A percentile compares a stretch with the other conserved stretches of the same genome.
phyloP scores from a whole-genome alignment of 352 stramenopile species.

The Pythium plurisporium region DNA sequence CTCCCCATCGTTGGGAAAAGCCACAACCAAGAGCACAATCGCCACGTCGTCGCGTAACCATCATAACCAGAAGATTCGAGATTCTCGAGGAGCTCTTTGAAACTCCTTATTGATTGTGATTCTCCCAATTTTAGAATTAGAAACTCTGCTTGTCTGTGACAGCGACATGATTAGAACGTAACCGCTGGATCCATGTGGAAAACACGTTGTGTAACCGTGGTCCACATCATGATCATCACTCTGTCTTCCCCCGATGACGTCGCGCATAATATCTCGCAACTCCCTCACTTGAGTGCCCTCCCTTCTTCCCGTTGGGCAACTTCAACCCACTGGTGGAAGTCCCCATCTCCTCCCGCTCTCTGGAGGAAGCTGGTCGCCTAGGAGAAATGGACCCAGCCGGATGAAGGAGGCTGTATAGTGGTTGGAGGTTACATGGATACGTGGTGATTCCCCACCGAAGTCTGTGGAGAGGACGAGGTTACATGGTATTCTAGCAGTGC shows the following conservation, averaged over 20 bases:
- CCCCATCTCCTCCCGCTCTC: neutral
- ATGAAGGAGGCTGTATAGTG: too few species aligned
- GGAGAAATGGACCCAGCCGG: too few species aligned
- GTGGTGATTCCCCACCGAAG: neutral
- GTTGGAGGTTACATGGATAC: neutral
- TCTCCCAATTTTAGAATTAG: neutral
- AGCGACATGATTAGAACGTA: neutral
- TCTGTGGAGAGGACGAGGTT: neutral
- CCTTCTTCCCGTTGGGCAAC: neutral
- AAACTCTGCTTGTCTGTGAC: conserved; percentile 2
- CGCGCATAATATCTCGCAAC: conserved; percentile 7
- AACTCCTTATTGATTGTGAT: neutral
- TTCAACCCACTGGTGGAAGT: conserved; percentile 1
- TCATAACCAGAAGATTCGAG: conserved; percentile 18
- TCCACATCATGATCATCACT: conserved; percentile 19
- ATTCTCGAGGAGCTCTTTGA: neutral
- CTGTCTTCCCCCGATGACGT: conserved; percentile 7
- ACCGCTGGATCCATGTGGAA: neutral
- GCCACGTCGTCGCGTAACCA: conserved; percentile 15
- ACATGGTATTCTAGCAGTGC: neutral
- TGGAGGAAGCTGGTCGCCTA: too few species aligned
- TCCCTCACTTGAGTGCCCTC: conserved; percentile 4
- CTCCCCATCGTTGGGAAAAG: conserved; percentile 11
- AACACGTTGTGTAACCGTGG: too few species aligned
- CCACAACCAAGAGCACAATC: conserved; percentile 2